Base-by-base conservation (phyloP, 2,329 filamentous ascomycete genomes). In the Xylariaceae sp. region DNA sequence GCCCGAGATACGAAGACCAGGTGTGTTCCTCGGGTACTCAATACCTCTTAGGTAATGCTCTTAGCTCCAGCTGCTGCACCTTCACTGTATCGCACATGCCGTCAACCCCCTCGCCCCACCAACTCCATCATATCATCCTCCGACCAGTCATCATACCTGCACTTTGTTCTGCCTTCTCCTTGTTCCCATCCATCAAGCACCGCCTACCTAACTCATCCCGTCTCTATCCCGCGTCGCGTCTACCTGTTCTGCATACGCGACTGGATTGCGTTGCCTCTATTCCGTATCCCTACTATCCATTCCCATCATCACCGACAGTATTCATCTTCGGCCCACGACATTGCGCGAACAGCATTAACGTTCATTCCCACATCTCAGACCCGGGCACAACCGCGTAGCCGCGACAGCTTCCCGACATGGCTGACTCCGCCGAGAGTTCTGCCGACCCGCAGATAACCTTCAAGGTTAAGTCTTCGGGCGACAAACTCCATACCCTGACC, bases 401-500 rank as follows among this genome's bases (percentile, higher is more conserved):
- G 35, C 58, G 50, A 30, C 44, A 42, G 30, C 54, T 59, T 39
- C 13, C 64, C 71, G 69, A 63, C 67, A 90, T 89, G 87, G 82
- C 88, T 72, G 88, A 90, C 74, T 83, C 82, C 71, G 74, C 78
- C 68, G 80, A 83, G 62, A 74, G 80, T 66, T 73, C 78, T 70
- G 82, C 85, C 69, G 90, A 92, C 71, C 78, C 87, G 70, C 87
- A 92, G 70, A 79, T 99, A 77, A 96, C 90, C 74, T 97, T 99
- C 84, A 94, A 92, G 78, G 88, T 99, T 76, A 99, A 97, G 80
- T 90, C 90, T n/a, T 92, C 91, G n/a, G 88, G 87, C 69, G 92
- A 97, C 72, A 86, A 84, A 73, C 91, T 89, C 74, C 92, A 91
- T 72, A 87, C 84, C 55, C 80, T 99, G 72, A 95, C 91, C 58